Evolutionary conservation across 176 grass and related monocot genomes (phyloP).

Genomic region (Oryza glaberrima): DNA sequence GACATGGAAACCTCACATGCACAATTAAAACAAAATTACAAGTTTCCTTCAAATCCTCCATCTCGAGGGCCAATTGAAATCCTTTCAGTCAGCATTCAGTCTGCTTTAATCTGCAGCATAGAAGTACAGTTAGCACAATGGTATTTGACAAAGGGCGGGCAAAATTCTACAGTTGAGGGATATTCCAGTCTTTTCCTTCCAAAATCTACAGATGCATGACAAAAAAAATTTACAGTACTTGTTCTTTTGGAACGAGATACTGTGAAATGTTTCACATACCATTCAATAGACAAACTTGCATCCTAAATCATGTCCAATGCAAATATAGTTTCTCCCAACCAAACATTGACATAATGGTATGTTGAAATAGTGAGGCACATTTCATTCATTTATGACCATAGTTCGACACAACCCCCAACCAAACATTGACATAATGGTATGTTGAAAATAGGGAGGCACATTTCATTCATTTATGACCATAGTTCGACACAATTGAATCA

Average conservation of each 20-base stretch:
- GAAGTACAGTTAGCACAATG: neutral
- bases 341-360: neutral
- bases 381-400: neutral
- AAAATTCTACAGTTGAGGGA: neutral
- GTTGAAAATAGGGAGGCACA: neutral
- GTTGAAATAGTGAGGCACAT: neutral
- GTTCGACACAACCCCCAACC: too few species aligned
- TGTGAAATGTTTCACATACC: neutral
- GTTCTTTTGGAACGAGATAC: too few species aligned
- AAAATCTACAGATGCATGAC: neutral
- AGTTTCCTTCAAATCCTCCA: neutral
- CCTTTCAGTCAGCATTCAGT: neutral
- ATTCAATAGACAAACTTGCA: neutral
- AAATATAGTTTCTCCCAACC: neutral
- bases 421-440: neutral
- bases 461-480: neutral
- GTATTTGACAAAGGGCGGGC: neutral
- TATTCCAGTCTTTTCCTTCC: neutral
- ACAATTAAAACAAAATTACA: neutral
- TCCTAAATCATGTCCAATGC: neutral
- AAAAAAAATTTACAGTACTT: neutral
- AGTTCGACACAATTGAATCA: neutral
- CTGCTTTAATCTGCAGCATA: constrained; percentile 9
- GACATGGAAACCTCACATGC: neutral
- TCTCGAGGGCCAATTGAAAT: neutral